These are phyloP conservation scores for Rhynchosporium agropyri DNA, from an alignment of 2,329 filamentous ascomycete species.

Conservation along the genomic window DNA sequence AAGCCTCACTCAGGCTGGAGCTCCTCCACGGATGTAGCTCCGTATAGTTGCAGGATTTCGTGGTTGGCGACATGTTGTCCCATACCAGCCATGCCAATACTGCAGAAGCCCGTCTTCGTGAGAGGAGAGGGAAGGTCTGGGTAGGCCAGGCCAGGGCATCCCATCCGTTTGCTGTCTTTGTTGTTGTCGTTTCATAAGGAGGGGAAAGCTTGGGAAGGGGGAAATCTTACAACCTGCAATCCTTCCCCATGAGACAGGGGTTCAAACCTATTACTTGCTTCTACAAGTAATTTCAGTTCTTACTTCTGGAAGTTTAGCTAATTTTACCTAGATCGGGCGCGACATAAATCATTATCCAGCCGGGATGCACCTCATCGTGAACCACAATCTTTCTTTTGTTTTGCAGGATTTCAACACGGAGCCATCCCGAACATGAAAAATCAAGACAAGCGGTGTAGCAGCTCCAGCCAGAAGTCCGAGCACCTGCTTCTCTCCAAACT, in stretches of 20 bases:
- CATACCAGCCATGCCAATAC: slow-evolving; percentile 4
- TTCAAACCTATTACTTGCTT: not conserved
- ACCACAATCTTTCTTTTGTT: not conserved
- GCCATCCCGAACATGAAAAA: not conserved
- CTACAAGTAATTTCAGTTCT: too few relatives aligned
- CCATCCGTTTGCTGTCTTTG: slow-evolving; percentile 10
- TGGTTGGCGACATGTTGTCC: not conserved
- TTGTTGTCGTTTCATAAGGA: slow-evolving; percentile 27
- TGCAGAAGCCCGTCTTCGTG: not conserved
- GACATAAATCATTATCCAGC: too few relatives aligned
- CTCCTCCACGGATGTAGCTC: not conserved
- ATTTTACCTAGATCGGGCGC: too few relatives aligned
- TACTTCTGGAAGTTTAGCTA: too few relatives aligned
- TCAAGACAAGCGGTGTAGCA: slow-evolving; percentile 4
- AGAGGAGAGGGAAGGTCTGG: not conserved
- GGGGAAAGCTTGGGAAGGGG: slow-evolving; percentile 25
- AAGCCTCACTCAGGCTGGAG: not conserved
- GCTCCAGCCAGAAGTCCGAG: slow-evolving; percentile 4
- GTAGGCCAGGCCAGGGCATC: slow-evolving; percentile 10
- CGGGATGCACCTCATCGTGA: too few relatives aligned
- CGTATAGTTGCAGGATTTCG: not conserved
- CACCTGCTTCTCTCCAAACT: not conserved
- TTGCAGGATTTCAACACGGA: not conserved
- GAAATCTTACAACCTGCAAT: slow-evolving; percentile 20
- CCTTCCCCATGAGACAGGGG: not conserved